Percentiles rank a stretch among this genome's conserved stretches.
Conservation (phyloP, 2,329 filamentous ascomycete genomes). For the Alternaria angustiovoidea region DNA sequence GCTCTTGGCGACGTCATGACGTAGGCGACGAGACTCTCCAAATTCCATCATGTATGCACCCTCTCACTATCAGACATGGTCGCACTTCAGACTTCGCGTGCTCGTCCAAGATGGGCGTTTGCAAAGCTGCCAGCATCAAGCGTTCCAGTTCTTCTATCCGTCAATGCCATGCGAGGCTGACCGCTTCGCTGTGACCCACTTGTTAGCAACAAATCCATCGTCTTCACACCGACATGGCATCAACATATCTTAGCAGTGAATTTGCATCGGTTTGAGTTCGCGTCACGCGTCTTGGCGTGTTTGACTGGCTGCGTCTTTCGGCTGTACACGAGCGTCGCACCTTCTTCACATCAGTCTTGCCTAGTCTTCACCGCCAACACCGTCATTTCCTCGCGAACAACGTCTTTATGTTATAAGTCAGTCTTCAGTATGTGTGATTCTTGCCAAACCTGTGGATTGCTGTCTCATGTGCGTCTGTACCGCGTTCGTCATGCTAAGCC, state of each 20-base stretch:
- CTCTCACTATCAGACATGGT: background rate
- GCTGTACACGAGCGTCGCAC: constrained; percentile 7
- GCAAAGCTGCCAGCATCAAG: background rate
- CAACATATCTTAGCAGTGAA: background rate
- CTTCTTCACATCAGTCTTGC: constrained; percentile 24
- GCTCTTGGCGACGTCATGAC: constrained; percentile 17
- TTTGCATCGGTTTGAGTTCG: background rate
- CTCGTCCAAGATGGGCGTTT: background rate
- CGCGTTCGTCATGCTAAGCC: constrained; percentile 27
- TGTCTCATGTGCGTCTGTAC: constrained; percentile 7
- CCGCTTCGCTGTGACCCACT: constrained; percentile 2
- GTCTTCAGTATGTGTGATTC: constrained; percentile 24
- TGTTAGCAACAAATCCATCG: background rate
- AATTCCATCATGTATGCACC: background rate
- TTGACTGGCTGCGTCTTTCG: constrained; percentile 18
- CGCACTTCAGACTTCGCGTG: background rate
- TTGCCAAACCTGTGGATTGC: constrained; percentile 13
- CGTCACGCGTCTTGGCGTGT: constrained; percentile 18
- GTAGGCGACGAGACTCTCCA: background rate
- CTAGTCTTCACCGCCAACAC: constrained; percentile 3
- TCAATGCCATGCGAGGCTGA: background rate
- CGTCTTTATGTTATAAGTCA: background rate
- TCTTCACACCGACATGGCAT: background rate
- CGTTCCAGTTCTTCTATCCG: background rate
- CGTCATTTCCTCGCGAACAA: constrained; percentile 2